Base-by-base conservation (phyloP, 495 filamentous ascomycete species). In the Aspergillus cavernicola region DNA sequence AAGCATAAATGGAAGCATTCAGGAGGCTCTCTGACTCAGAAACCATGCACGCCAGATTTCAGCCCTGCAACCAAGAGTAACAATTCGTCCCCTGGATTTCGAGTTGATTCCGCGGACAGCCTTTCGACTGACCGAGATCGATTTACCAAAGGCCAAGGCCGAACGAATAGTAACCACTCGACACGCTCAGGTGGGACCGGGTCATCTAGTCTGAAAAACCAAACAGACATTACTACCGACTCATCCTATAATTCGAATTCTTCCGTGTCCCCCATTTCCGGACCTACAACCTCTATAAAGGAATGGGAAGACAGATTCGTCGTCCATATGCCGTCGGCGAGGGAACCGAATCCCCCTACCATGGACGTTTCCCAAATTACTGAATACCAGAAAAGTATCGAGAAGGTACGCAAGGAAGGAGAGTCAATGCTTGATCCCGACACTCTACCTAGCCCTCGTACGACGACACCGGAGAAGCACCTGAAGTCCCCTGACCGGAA, bases 291-390 rank as follows among this genome's bases (percentile, higher is more conserved):
- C 26, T 69, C 67, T 0, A 53, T 63, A 42, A 71, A 64, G 9
- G 67, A 72, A 19, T 72, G 73, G 71, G 69, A 71, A 33, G 74
- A 78, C 48, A 62, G 66, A 60, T 77, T 75, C 44, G 73, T 76
- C 35, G 69, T 77, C 12, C 58, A 78, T 20, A 79, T 76, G 71
- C 75, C 71, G 1, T 68, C 69, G 28, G 72, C 74, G 1, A 69
- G 68, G 36, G 69, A 77, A 0, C 72, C 74, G 2, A 75, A 73
- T 41, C 74, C 73, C 3, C 66, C 70, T 2, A 65, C 56, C 1
- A 69, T 77, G 66, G 70, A 68, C 7, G 60, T 59, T 0, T 62
- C 68, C 24, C 66, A 77, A 51, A 76, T 77, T 11, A 42, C 60
- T 4, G 55, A 74, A 6, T 79, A 72, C 43, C 74, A 77, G 28